A percentile compares a stretch with the other conserved stretches of the same genome.
These are phyloP conservation scores for Rhinocladiella similis DNA, from an alignment of 2,329 filamentous ascomycete species.

Conservation along the genomic window DNA sequence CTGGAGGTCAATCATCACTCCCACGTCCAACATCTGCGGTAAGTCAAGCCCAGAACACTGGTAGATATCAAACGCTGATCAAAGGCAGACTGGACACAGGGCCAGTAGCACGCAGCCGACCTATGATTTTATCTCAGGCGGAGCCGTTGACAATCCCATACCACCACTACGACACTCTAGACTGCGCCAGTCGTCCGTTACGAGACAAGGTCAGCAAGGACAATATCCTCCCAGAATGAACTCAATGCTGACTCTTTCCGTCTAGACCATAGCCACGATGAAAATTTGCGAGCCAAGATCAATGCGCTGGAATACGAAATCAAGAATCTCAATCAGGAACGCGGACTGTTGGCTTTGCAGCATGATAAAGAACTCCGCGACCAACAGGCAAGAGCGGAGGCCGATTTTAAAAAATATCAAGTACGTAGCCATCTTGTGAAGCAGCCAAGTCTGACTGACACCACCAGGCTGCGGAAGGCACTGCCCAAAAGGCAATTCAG, in stretches of 20 bases:
- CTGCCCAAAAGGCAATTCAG: conserved; percentile 50
- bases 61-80: neutral
- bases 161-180: conserved; percentile 35
- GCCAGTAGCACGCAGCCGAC: conserved; percentile 54
- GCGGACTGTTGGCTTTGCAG: conserved; percentile 73
- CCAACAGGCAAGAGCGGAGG: conserved; percentile 75
- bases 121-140: conserved; percentile 61
- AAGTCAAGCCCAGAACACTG: conserved; percentile 3
- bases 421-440: conserved; percentile 33
- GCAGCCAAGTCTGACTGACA: neutral
- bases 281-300: conserved; percentile 85
- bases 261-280: conserved; percentile 46
- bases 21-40: conserved; percentile 22
- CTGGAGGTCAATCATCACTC: conserved; percentile 19
- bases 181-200: conserved; percentile 39
- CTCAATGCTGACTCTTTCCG: neutral
- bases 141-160: conserved; percentile 43
- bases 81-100: conserved; percentile 28
- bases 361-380: conserved; percentile 84
- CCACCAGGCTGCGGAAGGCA: conserved; percentile 52
- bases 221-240: neutral
- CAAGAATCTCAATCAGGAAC: conserved; percentile 83
- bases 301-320: conserved; percentile 86
- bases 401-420: conserved; percentile 72
- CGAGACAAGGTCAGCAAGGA: conserved; percentile 38